Conservation (phyloP, 1,284 basidiomycete genomes). For the Microbotryomycetes sp. region DNA sequence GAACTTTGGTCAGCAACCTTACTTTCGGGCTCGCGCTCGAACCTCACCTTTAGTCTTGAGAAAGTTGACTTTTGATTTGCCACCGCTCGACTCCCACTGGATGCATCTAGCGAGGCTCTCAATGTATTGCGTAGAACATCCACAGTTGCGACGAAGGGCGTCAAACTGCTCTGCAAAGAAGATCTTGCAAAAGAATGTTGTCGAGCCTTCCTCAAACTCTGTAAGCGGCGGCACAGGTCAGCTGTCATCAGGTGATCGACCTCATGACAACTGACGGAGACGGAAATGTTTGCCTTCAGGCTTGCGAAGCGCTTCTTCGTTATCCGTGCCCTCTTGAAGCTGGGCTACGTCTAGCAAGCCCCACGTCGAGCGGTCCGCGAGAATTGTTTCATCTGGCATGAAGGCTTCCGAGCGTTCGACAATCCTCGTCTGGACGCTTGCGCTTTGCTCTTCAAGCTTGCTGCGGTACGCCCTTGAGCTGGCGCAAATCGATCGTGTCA, state of each 20-base stretch:
- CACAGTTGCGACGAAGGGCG: conserved; percentile 80
- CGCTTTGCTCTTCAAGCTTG: conserved; percentile 64
- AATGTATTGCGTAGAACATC: conserved; percentile 86
- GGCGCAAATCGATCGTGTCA: conserved; percentile 3
- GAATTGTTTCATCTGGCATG: conserved; percentile 73
- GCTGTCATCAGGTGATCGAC: conserved; percentile 13
- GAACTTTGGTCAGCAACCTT: not conserved
- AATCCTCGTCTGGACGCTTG: conserved; percentile 58
- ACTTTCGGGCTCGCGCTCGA: not conserved
- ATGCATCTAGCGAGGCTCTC: conserved; percentile 89
- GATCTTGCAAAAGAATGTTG: conserved; percentile 87
- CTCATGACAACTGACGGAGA: not conserved
- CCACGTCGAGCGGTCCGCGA: conserved; percentile 28
- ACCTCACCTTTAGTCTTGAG: conserved; percentile 78
- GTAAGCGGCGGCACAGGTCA: not conserved
- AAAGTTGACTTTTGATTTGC: conserved; percentile 94
- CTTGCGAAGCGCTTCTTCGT: conserved; percentile 34
- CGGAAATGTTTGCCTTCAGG: conserved; percentile 15
- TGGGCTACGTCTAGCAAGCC: conserved; percentile 28
- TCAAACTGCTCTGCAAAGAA: conserved; percentile 98
- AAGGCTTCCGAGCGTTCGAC: conserved; percentile 45
- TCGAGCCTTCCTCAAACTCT: conserved; percentile 24
- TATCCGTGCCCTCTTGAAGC: conserved; percentile 36
- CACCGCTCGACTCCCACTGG: conserved; percentile 92
- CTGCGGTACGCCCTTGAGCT: conserved; percentile 70